Percentiles rank a stretch among this genome's conserved stretches.
Evolutionary conservation across 768 basidiomycete genomes (phyloP).

Genomic region (Russula emetica): DNA sequence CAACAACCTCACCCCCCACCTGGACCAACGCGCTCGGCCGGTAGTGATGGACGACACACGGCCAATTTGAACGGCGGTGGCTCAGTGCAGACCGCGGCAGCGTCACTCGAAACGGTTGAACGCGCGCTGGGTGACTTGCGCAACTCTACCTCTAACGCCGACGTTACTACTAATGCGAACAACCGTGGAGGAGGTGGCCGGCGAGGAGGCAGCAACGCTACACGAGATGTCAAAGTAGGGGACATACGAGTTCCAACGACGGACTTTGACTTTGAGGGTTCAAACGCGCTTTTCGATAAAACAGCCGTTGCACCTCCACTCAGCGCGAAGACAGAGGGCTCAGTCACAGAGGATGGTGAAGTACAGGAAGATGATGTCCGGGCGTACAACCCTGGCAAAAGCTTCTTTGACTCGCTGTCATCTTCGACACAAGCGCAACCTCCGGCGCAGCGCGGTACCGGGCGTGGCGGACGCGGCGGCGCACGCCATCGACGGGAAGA

Average conservation of each 20-base stretch:
- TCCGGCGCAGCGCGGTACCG: conserved; percentile 39
- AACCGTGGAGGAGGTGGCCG: conserved; percentile 41
- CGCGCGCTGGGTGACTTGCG: conserved; percentile 51
- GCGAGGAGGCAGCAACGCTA: conserved; percentile 13
- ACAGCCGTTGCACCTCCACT: conserved; percentile 40
- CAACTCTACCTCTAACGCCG: conserved; percentile 32
- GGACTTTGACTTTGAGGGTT: conserved; percentile 78
- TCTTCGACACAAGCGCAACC: conserved; percentile 43
- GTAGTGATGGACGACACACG: conserved; percentile 32
- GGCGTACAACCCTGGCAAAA: conserved; percentile 73
- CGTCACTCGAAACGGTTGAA: conserved; percentile 69
- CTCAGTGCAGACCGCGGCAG: conserved; percentile 65
- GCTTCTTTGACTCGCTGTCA: conserved; percentile 74
- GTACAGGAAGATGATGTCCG: conserved; percentile 37
- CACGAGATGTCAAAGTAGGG: conserved; percentile 32
- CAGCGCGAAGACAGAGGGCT: conserved; percentile 30
- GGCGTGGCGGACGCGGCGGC: conserved; percentile 44
- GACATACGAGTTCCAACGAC: conserved; percentile 59
- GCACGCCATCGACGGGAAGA: conserved; percentile 75
- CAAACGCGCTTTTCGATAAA: conserved; percentile 82
- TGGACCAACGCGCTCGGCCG: conserved; percentile 24
- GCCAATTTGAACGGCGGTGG: conserved; percentile 37
- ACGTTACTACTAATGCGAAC: conserved; percentile 29
- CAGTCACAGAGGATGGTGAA: conserved; percentile 37
- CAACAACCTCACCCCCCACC: conserved; percentile 7